Percentiles rank a stretch among this genome's conserved stretches.
phyloP scores from a whole-genome alignment of 192 early-diverging fungal species.

The Coemansia sp. region DNA sequence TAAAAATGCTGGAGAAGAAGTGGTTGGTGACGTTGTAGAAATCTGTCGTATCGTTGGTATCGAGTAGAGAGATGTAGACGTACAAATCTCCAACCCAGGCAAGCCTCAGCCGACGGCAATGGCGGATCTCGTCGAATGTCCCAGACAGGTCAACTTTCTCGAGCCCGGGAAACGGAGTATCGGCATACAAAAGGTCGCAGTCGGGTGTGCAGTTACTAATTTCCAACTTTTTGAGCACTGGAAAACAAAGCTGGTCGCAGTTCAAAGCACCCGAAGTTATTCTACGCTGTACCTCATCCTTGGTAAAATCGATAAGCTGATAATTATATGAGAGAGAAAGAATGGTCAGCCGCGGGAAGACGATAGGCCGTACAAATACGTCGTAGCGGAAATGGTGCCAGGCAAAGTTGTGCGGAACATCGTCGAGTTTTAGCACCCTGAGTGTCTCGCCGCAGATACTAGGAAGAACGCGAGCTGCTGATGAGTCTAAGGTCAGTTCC shows the following conservation, averaged over 20 bases:
- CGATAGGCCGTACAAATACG: not conserved
- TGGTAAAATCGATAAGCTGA: not conserved
- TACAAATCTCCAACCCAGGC: not conserved
- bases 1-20: not conserved
- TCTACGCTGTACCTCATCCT: not conserved
- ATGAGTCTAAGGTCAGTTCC: not conserved
- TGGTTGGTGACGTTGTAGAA: not conserved
- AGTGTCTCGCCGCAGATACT: not conserved
- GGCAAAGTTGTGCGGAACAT: not conserved
- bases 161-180: not conserved
- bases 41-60: no score
- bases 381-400: not conserved
- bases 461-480: not conserved
- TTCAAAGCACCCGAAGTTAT: not conserved
- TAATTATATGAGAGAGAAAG: not conserved
- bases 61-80: no score
- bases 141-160: not conserved
- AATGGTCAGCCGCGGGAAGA: not conserved
- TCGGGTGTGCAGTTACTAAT: not conserved
- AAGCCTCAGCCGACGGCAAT: not conserved
- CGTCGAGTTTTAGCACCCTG: not conserved
- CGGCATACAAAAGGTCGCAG: not conserved
- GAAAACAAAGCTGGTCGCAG: not conserved
- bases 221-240: not conserved
- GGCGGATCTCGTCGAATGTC: not conserved